Evolutionary conservation across 495 filamentous ascomycete species (phyloP).

Genomic region (Talaromyces nanjingensis): DNA sequence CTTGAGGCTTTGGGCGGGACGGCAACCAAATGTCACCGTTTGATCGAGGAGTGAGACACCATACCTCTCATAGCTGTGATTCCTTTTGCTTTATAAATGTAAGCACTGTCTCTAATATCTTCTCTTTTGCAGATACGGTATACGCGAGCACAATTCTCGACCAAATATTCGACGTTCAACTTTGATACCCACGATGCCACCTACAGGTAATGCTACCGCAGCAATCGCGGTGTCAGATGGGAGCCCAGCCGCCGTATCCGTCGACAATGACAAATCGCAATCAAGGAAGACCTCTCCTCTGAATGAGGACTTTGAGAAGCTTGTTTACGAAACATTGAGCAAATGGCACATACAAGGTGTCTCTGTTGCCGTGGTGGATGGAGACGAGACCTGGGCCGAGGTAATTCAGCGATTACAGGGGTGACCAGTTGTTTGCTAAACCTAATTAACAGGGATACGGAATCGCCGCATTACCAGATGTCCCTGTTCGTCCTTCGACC

Average conservation of each 20-base stretch:
- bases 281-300: neutral
- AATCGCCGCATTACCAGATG: constrained; percentile 25
- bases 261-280: neutral
- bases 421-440: constrained; percentile 3
- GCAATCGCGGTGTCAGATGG: neutral
- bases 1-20: neutral
- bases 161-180: neutral
- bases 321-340: constrained; percentile 19
- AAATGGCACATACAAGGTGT: constrained; percentile 44
- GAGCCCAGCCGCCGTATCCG: neutral
- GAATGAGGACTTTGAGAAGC: constrained; percentile 21
- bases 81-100: neutral
- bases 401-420: constrained; percentile 13
- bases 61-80: no score
- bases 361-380: constrained; percentile 41
- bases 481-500: constrained; percentile 32
- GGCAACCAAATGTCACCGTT: neutral
- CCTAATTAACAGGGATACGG: constrained; percentile 45
- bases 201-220: neutral
- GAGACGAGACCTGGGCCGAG: constrained; percentile 17
- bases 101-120: neutral
- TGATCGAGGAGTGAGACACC: neutral
- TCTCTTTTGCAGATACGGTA: neutral
- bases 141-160: neutral
- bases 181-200: neutral